These are phyloP conservation scores for Pseudogymnoascus verrucosus DNA, from an alignment of 2,329 filamentous ascomycete species.

Conservation along the genomic window DNA sequence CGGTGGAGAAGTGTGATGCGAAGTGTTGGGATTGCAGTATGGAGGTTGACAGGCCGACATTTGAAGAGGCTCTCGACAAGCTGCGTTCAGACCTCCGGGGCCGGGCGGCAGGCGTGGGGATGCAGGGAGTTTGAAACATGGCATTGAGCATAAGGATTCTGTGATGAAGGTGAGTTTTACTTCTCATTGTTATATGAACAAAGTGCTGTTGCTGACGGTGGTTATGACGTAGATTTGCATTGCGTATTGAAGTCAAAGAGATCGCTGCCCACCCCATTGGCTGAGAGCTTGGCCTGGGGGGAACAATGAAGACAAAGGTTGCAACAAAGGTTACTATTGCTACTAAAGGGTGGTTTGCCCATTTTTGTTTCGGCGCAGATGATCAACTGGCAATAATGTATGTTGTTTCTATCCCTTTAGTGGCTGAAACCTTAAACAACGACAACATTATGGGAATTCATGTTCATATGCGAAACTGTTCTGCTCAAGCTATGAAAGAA, in stretches of 20 bases:
- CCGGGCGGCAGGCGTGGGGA: neutral
- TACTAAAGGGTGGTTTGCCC: neutral
- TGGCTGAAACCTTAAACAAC: neutral
- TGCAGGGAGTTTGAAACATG: neutral
- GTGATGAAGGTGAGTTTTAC: neutral
- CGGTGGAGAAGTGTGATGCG: neutral
- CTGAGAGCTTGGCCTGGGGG: neutral
- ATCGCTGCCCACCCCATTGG: neutral
- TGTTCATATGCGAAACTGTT: neutral
- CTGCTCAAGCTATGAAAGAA: neutral
- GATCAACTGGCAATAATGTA: neutral
- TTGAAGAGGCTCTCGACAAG: neutral
- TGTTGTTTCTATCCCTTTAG: neutral
- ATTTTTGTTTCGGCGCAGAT: too few species aligned
- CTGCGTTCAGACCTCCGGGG: neutral
- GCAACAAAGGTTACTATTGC: neutral
- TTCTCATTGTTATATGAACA: neutral
- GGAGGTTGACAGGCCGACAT: neutral
- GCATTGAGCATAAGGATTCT: neutral
- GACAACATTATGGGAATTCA: neutral
- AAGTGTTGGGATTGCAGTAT: neutral
- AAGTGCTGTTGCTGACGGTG: neutral
- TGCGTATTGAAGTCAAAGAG: neutral
- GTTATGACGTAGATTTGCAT: neutral
- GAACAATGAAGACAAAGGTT: neutral